Base-by-base conservation (phyloP, 1,284 basidiomycete genomes). In the Ustilago cynodontis region DNA sequence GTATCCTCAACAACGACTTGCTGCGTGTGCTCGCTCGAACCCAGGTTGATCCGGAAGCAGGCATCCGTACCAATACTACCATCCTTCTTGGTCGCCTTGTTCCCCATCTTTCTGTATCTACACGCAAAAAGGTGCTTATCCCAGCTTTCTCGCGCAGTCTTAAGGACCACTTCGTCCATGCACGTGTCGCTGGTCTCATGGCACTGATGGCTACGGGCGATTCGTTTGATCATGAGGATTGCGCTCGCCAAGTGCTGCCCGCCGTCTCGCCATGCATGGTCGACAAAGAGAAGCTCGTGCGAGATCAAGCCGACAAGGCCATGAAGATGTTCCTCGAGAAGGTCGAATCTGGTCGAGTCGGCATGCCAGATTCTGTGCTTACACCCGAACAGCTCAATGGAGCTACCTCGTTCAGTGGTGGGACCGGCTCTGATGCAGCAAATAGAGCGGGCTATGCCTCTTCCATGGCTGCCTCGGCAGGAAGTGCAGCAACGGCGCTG, bases 21-120 rank as follows among this genome's bases (percentile, higher is more conserved):
- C 90, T 99, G 1, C 92, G 95, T 3, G 90, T 93, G 72, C 90
- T 99, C 20, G 96, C 96, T 1, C 94, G 94, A 80, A 93, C 94
- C 87, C 97, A 99, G 88, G 91, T 90, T 20, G 96, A 99, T 84
- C 88, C 91, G 0, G 96, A 98, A 87, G 90, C 95, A 0, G 95
- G 94, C 1, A 98, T 99, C 81, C 91, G 97, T 47, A 99, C 96
- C 14, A 99, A 99, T 85, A 98, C 96, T 0, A 98, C 95, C 83
- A 97, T 99, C 77, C 90, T 99, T 4, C 91, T 99, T 49, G 96
- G 96, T 10, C 90, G 95, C 11, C 89, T 99, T 3, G 94, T 93
- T 0, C 94, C 94, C 0, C 90, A 90, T 2, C 88, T 99, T 1
- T 92, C 93, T 1, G 90, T 93, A 66, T 92, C 94, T 78, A 98